Evolutionary conservation across 2,329 filamentous ascomycete species (phyloP).

Genomic region (Colletotrichum magnum): DNA sequence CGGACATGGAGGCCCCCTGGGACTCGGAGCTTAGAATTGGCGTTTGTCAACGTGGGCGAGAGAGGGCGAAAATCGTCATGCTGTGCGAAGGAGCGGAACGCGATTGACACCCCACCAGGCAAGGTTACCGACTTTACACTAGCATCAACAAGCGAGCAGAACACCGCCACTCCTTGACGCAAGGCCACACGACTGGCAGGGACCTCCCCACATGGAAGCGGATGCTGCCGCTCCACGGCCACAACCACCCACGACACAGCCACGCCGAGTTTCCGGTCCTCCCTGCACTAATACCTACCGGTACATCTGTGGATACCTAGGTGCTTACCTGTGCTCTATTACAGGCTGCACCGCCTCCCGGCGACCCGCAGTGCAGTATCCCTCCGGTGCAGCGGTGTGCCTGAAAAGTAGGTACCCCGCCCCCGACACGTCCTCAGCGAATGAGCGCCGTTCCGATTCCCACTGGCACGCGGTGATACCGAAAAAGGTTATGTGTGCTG

Average conservation of each 20-base stretch:
- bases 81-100: neutral
- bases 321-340: no score
- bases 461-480: no score
- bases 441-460: no score
- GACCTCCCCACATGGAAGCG: neutral
- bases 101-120: neutral
- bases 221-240: slow-evolving; percentile 34
- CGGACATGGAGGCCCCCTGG: neutral
- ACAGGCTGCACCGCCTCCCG: no score
- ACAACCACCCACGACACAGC: slow-evolving; percentile 13
- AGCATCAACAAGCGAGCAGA: no score
- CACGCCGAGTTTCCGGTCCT: slow-evolving; percentile 7
- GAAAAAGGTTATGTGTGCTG: no score
- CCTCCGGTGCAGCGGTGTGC: no score
- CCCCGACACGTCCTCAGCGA: no score
- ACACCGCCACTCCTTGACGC: neutral
- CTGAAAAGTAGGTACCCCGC: no score
- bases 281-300: neutral
- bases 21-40: neutral
- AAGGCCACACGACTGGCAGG: neutral
- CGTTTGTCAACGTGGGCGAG: neutral
- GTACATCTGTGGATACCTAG: no score
- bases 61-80: neutral
- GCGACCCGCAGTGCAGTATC: no score
- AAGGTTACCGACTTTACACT: neutral